Percentiles rank a stretch among this genome's conserved stretches.
phyloP scores from a whole-genome alignment of 257 asterid genomes.

The Nemophila menziesii region DNA sequence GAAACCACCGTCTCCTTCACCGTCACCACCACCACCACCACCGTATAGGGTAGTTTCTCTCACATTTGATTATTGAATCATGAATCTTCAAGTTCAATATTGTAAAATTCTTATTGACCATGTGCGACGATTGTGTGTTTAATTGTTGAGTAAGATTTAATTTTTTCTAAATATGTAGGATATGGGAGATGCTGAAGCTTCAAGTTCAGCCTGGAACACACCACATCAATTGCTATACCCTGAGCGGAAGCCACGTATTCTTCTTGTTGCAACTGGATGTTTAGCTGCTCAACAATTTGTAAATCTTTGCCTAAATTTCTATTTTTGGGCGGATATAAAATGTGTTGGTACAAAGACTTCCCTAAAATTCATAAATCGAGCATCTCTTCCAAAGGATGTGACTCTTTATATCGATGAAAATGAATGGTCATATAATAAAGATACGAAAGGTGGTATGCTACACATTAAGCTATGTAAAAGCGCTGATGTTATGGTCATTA shows the following conservation, averaged over 20 bases:
- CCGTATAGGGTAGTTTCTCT: too few relatives aligned
- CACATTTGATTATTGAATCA: too few relatives aligned
- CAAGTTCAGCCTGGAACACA: conserved; percentile 15
- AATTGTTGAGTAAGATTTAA: not conserved
- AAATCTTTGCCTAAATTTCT: conserved; percentile 58
- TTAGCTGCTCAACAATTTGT: conserved; percentile 85
- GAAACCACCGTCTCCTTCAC: too few relatives aligned
- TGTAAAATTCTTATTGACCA: too few relatives aligned
- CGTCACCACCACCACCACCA: too few relatives aligned
- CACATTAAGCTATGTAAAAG: conserved; percentile 80
- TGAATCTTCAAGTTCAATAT: too few relatives aligned
- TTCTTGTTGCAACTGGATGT: conserved; percentile 86
- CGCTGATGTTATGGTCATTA: conserved; percentile 91
- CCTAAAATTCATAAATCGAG: conserved; percentile 57
- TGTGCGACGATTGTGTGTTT: too few relatives aligned
- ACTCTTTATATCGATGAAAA: conserved; percentile 63
- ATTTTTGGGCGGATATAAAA: conserved; percentile 87
- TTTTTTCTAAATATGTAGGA: too few relatives aligned
- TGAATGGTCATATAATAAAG: conserved; percentile 77
- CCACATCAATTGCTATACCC: conserved; percentile 12
- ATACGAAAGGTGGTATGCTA: conserved; percentile 58
- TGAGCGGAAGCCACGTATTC: conserved; percentile 59
- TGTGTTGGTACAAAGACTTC: conserved; percentile 76
- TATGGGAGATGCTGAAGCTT: conserved; percentile 29
- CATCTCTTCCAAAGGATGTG: conserved; percentile 55